phyloP scores from a whole-genome alignment of 345 rosid genomes.

The Stellera chamaejasme region DNA sequence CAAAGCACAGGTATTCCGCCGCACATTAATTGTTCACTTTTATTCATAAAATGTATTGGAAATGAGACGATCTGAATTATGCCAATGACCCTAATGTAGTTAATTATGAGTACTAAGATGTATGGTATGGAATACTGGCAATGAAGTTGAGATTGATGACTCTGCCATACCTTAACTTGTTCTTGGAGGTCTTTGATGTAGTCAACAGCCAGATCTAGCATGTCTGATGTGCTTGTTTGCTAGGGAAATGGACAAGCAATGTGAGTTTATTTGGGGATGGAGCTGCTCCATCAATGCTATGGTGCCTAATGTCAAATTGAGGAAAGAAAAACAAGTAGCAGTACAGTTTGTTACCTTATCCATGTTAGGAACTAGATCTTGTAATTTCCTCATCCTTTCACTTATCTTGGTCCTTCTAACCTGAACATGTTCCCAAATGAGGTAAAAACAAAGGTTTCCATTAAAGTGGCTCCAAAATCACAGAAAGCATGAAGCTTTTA shows the following conservation, averaged over 20 bases:
- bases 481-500: not conserved
- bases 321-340: not conserved
- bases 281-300: not conserved
- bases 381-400: conserved; percentile 94
- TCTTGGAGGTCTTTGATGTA: conserved; percentile 79
- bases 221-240: conserved; percentile 98
- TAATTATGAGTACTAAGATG: too few relatives aligned
- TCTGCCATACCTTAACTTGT: conserved; percentile 53
- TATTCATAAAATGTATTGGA: too few relatives aligned
- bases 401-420: conserved; percentile 92
- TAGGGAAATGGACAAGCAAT: conserved; percentile 20
- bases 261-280: not conserved
- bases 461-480: not conserved
- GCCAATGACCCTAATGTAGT: too few relatives aligned
- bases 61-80: too few relatives aligned
- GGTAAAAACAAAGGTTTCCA: not conserved
- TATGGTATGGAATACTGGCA: too few relatives aligned
- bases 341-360: conserved; percentile 51
- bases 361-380: conserved; percentile 98
- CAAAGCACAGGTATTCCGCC: too few relatives aligned
- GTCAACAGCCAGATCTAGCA: conserved; percentile 96
- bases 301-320: not conserved
- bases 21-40: too few relatives aligned
- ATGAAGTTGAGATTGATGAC: too few relatives aligned
- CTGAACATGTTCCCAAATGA: conserved; percentile 22